Evolutionary conservation across 768 basidiomycete species (phyloP), one percentile per base, ranked within the genome.

Genomic region (Boletus vermiculosoides): DNA sequence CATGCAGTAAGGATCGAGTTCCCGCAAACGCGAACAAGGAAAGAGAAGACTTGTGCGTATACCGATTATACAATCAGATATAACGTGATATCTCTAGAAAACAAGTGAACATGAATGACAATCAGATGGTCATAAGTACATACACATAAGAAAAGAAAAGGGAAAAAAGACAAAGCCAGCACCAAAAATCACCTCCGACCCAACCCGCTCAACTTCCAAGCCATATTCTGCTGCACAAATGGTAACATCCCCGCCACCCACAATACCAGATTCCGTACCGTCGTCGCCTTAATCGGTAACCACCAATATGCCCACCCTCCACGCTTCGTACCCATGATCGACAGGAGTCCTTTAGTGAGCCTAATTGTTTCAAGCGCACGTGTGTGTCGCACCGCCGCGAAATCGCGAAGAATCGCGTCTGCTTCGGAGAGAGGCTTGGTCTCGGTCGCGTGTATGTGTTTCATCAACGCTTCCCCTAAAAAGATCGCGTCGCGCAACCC

Each of bases 401-500:
- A 80, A 11, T 69, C 69, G 39, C 55, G 52, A 11, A 83, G 64
- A 23, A 75, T 64, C 49, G 45, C 58, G 56, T 80, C 78, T 0
- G 64, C 62, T 22, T 62, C 66, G 0, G 59, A 31, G 5, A 60
- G 50, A 0, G 60, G 31, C 22, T 45, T 34, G 5, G 53, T 56
- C 33, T 63, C 54, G 9, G 58, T 8, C 4, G 62, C 63, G 7
- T 52, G 61, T 1, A 77, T 53, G 62, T 80, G 79, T 31, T 72
- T 67, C 23, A 66, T 64, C 45, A 84, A 62, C 0, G 67, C 73
- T 16, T 77, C 73, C 5, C 76, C 81, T 13, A 83, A 71, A 46
- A 73, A 70, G 15, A 82, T 59, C 1, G 78, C 81, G 54, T 84
- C 83, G 12, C 83, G 76, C 23, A 84, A 65, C 11, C 82, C 82